A percentile compares a stretch with the other conserved stretches of the same genome.
phyloP scores from a whole-genome alignment of 2,329 filamentous ascomycete species.

The Sarocladium strictum region DNA sequence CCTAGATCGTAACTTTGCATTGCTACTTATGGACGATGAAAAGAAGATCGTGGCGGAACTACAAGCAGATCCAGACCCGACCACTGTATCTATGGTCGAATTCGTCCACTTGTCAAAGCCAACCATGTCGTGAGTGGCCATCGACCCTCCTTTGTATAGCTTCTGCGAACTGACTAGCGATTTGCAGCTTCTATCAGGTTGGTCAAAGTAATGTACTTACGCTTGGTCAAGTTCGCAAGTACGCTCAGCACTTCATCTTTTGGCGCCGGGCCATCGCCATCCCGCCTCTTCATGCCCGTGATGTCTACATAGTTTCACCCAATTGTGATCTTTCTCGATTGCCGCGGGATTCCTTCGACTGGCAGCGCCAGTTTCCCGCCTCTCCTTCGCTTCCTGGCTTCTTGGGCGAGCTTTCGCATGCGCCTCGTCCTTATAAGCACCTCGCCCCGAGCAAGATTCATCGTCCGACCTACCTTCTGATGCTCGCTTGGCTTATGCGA shows the following conservation, averaged over 20 bases:
- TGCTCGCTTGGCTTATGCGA: slow-evolving; percentile 88
- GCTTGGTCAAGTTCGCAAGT: slow-evolving; percentile 74
- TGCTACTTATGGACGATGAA: slow-evolving; percentile 80
- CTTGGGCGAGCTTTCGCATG: slow-evolving; percentile 73
- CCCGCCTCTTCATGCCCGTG: slow-evolving; percentile 80
- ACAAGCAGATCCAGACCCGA: slow-evolving; percentile 68
- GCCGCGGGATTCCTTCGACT: slow-evolving; percentile 61
- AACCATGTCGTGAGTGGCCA: slow-evolving; percentile 49
- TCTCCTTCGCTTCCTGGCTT: slow-evolving; percentile 81
- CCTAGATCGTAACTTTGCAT: slow-evolving; percentile 78
- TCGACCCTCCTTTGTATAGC: no score
- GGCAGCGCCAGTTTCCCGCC: slow-evolving; percentile 74
- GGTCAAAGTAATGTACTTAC: slow-evolving; percentile 67
- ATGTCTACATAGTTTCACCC: slow-evolving; percentile 87
- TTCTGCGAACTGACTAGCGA: no score
- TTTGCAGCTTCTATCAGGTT: slow-evolving; percentile 60
- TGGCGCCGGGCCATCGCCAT: slow-evolving; percentile 92
- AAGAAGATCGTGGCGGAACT: slow-evolving; percentile 68
- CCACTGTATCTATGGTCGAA: slow-evolving; percentile 72
- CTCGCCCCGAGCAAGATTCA: slow-evolving; percentile 86
- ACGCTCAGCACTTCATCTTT: slow-evolving; percentile 90
- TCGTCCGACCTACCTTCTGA: slow-evolving; percentile 79
- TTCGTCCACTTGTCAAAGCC: slow-evolving; percentile 71
- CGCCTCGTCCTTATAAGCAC: slow-evolving; percentile 74
- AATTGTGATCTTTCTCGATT: slow-evolving; percentile 76